These are phyloP conservation scores for Acer yangbiense DNA, from an alignment of 345 rosid species.

Conservation along the genomic window DNA sequence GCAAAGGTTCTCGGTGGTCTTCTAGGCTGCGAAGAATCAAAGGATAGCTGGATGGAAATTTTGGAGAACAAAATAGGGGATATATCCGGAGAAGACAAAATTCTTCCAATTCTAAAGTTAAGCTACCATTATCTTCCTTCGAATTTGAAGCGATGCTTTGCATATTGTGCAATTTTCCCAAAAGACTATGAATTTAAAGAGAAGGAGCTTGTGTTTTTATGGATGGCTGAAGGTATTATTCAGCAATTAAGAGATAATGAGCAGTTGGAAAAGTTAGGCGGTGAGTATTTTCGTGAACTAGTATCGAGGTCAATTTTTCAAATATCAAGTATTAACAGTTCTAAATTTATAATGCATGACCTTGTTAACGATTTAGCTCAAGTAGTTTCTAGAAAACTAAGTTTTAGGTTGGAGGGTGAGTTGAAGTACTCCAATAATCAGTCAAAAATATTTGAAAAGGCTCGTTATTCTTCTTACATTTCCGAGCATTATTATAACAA, in stretches of 20 bases:
- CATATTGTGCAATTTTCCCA: neutral
- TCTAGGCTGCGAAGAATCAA: neutral
- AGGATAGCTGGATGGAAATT: neutral
- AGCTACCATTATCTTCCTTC: neutral
- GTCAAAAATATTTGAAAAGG: neutral
- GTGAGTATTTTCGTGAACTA: slow-evolving; percentile 10
- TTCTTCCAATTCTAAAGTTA: neutral
- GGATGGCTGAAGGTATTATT: neutral
- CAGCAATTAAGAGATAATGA: neutral
- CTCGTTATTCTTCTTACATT: neutral
- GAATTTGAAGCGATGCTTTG: neutral
- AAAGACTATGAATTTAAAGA: neutral
- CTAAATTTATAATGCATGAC: neutral
- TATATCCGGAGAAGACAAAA: neutral
- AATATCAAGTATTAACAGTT: neutral
- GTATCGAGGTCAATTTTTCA: neutral
- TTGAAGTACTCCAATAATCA: neutral
- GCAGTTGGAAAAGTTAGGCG: neutral
- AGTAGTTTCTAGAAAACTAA: neutral
- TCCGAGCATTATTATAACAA: neutral
- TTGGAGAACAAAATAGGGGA: neutral
- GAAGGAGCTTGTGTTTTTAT: neutral
- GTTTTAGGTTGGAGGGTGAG: neutral
- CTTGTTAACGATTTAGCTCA: neutral
- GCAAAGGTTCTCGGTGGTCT: slow-evolving; percentile 16